Base-by-base conservation (phyloP, 2,329 filamentous ascomycete genomes). In the Pseudogymnoascus destructans region DNA sequence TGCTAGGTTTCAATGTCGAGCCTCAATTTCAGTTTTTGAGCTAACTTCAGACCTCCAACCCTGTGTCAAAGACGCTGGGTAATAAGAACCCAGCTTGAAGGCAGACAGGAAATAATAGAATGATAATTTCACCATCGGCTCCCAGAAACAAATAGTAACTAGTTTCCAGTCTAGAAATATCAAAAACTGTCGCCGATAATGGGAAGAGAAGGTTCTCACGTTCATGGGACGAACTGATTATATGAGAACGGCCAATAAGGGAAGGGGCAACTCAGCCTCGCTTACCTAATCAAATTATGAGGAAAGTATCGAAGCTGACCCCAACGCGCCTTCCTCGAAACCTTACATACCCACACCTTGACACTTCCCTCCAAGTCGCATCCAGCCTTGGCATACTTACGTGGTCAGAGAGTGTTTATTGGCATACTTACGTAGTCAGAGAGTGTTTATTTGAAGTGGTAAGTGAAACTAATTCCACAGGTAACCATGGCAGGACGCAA, bases 401-500 rank as follows among this genome's bases (percentile, higher is more conserved):
- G 46, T 52, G 19, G 46, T 19, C n/a, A 32, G 25, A 32, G 25
- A 30, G 25, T 30, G n/a, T 52, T 19, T 52, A 52, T 52, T 27
- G n/a, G n/a, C n/a, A n/a, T n/a, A n/a, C 23, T 52, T 17, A 19
- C n/a, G 46, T 52, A 32, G 46, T 19, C n/a, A 32, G 25, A 32
- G 25, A 30, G 25, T 30, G n/a, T 52, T 19, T 52, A 52, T 52
- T 27, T 52, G 46, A 52, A 52, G 46, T 17, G 33, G 54, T 56
- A 56, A 56, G 54, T 56, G 21, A 56, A n/a, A 56, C 32, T 56
- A 56, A 56, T 17, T 9, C n/a, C 54, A 36, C 32, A 56, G 54
- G 19, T 36, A 33, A 11, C 55, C 25, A 70, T 70, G 68, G 67
- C 67, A 40, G 65, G 65, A 25, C 63, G 60, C 36, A 68, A 68